Evolutionary conservation across 2,329 filamentous ascomycete genomes (phyloP).

Genomic region (Shiraia sp.): DNA sequence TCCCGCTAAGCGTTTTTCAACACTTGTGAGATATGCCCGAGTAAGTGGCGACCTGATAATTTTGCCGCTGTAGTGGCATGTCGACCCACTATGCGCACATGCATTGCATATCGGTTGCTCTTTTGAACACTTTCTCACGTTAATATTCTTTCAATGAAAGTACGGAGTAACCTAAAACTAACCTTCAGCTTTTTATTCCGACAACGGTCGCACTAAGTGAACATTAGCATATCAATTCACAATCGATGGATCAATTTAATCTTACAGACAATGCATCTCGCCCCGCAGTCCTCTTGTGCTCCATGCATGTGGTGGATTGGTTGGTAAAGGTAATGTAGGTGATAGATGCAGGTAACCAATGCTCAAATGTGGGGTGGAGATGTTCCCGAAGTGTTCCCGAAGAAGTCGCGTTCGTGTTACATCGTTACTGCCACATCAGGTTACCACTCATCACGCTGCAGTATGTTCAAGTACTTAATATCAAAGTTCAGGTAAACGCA

Average conservation of each 20-base stretch:
- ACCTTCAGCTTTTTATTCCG: slow-evolving; percentile 30
- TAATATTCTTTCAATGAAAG: not conserved
- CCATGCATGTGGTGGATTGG: slow-evolving; percentile 3
- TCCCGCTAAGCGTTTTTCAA: slow-evolving; percentile 24
- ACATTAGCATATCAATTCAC: slow-evolving; percentile 4
- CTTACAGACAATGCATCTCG: slow-evolving; percentile 18
- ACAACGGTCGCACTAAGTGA: slow-evolving; percentile 24
- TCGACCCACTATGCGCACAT: slow-evolving; percentile 21
- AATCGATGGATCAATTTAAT: not conserved
- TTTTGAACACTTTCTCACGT: slow-evolving; percentile 24
- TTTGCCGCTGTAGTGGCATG: slow-evolving; percentile 30
- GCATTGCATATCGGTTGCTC: slow-evolving; percentile 23
- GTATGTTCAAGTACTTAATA: too few species aligned
- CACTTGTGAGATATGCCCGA: slow-evolving; percentile 26
- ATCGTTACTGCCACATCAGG: not conserved
- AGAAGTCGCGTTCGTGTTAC: too few species aligned
- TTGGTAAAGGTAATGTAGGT: not conserved
- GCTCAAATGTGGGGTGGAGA: not conserved
- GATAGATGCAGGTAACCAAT: not conserved
- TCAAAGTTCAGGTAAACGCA: too few species aligned
- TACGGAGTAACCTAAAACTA: not conserved
- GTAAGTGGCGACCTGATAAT: slow-evolving; percentile 29
- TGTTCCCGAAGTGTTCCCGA: not conserved
- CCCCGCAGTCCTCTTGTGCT: slow-evolving; percentile 1
- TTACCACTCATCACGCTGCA: not conserved